A percentile compares a stretch with the other conserved stretches of the same genome.
These are phyloP conservation scores for Verticillium zaregamsianum DNA, from an alignment of 2,329 filamentous ascomycete genomes.

Conservation along the genomic window DNA sequence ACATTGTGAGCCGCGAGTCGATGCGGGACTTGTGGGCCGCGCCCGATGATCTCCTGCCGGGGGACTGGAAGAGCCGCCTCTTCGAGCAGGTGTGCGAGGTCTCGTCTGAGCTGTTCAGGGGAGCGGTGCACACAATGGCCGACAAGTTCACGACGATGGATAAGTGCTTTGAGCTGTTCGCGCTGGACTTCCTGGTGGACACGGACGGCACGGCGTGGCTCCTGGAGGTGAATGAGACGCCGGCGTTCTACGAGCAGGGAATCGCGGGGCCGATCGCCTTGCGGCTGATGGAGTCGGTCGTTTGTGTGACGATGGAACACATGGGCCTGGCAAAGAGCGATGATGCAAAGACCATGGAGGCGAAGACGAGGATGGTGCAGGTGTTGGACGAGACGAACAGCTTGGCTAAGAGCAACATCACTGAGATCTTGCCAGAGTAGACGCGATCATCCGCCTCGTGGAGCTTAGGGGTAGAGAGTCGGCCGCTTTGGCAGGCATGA, in stretches of 20 bases:
- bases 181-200: slow-evolving; percentile 30
- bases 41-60: slow-evolving; percentile 21
- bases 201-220: slow-evolving; percentile 25
- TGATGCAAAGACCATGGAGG: slow-evolving; percentile 8
- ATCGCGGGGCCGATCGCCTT: slow-evolving; percentile 26
- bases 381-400: slow-evolving; percentile 22
- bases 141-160: slow-evolving; percentile 32
- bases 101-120: slow-evolving; percentile 27
- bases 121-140: slow-evolving; percentile 30
- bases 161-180: slow-evolving; percentile 33
- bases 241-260: slow-evolving; percentile 29
- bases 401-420: slow-evolving; percentile 23
- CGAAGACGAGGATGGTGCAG: slow-evolving; percentile 16
- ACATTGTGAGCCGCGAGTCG: slow-evolving; percentile 23
- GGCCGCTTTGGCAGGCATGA: too few species aligned
- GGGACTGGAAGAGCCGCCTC: slow-evolving; percentile 24
- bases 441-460: neutral
- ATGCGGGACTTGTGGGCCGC: slow-evolving; percentile 30
- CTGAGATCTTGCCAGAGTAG: slow-evolving; percentile 17
- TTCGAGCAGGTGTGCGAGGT: slow-evolving; percentile 30
- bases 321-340: slow-evolving; percentile 17
- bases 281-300: slow-evolving; percentile 29
- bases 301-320: slow-evolving; percentile 28
- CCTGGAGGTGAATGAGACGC: slow-evolving; percentile 33
- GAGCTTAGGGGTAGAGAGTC: too few species aligned